Evolutionary conservation across 768 basidiomycete species (phyloP).

Genomic region (Suillus bovinus): DNA sequence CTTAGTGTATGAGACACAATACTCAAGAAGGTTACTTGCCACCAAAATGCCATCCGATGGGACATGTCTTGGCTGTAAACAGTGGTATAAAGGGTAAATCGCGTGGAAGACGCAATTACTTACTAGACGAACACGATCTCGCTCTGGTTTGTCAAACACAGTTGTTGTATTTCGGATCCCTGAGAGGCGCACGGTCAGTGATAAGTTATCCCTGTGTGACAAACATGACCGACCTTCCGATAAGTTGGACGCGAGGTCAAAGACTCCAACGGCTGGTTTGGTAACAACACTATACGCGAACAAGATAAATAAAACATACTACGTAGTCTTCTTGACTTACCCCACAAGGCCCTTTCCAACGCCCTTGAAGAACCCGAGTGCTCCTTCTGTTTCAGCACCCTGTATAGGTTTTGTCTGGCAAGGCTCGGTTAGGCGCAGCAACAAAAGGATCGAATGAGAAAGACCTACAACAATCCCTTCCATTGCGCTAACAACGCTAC

Average conservation of each 20-base stretch:
- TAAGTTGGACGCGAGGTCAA: conserved; percentile 93
- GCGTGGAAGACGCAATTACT: conserved; percentile 25
- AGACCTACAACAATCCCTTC: conserved; percentile 85
- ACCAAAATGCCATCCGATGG: conserved; percentile 85
- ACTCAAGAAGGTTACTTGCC: conserved; percentile 45
- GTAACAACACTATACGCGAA: conserved; percentile 69
- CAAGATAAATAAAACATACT: conserved; percentile 2
- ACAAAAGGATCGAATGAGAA: not conserved
- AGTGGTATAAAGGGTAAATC: not conserved
- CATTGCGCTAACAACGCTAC: conserved; percentile 91
- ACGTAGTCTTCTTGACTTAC: conserved; percentile 38
- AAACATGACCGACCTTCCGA: conserved; percentile 70
- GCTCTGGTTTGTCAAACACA: conserved; percentile 89
- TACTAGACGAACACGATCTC: conserved; percentile 84
- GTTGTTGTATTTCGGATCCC: conserved; percentile 98
- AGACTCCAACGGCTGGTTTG: conserved; percentile 95
- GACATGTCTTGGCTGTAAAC: conserved; percentile 73
- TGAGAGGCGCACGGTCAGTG: conserved; percentile 36
- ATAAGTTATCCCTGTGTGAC: not conserved
- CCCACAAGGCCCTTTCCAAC: conserved; percentile 96
- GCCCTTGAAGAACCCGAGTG: conserved; percentile 96
- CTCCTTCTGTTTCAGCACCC: conserved; percentile 93
- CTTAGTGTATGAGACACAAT: not conserved
- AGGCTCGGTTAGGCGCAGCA: conserved; percentile 9
- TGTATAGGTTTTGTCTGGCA: conserved; percentile 92